Evolutionary conservation across 495 filamentous ascomycete genomes (phyloP), one percentile per base, ranked within the genome.

Genomic region (Apiosordaria backusii): DNA sequence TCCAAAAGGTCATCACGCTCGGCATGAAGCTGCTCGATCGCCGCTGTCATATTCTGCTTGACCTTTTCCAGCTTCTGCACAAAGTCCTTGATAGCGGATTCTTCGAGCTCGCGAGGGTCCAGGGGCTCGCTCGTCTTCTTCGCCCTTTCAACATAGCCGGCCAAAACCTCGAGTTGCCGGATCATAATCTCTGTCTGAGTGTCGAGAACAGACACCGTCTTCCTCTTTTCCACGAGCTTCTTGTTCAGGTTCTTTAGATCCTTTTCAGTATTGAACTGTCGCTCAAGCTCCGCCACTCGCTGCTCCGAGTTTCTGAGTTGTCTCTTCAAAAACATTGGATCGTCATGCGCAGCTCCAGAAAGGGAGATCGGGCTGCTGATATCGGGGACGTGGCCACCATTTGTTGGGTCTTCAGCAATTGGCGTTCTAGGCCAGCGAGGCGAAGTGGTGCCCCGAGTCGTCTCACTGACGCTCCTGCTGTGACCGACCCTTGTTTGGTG

Each of bases 121-220:
- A 93, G 79, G 15, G 90, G 86, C 63, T 89, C 83, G 70, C 87
- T 88, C 82, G 91, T 74, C 82, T 95, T 91, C 69, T 87, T 87
- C 5, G 93, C 84, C 55, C 76, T 80, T 67, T 86, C 83, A 7
- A 86, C 82, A 64, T 82, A 84, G n/a, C 81, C 80, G 50, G 83
- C 92, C 67, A 98, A 85, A 15, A 93, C 88, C 65, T 93, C 90
- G 23, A 99, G 83, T 73, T 99, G 93, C 22, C 92, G 88, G 64
- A 99, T 86, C 72, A 97, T 92, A 69, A 97, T 92, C 76, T 99
- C 96, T 25, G 93, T 90, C 77, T 97, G 91, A 1, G 93, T 92
- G 75, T 98, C 94, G 22, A 99, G 82, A 13, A 93, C 90, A n/a
- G 95, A 93, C 72, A 99, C 92, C 1, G 94, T 98, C 67, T 93